Evolutionary conservation across 805 yeast species (phyloP).

Genomic region (Saccharomyces mikatae): DNA sequence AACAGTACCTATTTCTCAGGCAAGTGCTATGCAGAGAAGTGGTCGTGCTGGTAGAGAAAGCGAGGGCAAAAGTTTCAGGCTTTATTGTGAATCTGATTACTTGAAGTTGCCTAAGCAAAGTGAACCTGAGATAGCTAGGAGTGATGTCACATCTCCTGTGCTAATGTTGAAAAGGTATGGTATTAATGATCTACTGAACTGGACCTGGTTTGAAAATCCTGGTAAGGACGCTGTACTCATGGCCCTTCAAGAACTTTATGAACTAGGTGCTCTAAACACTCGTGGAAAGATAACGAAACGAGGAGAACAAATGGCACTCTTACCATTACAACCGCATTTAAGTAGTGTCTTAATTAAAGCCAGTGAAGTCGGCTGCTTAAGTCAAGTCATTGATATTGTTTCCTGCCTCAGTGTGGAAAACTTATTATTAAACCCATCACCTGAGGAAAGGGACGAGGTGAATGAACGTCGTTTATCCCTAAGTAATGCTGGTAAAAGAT

Average conservation of each 20-base stretch:
- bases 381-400: constrained; percentile 75
- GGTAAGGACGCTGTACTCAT: constrained; percentile 66
- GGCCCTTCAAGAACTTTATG: constrained; percentile 70
- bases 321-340: constrained; percentile 89
- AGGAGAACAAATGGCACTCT: constrained; percentile 79
- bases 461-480: constrained; percentile 63
- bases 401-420: constrained; percentile 92
- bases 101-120: constrained; percentile 61
- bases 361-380: constrained; percentile 43
- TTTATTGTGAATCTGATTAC: constrained; percentile 71
- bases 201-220: constrained; percentile 93
- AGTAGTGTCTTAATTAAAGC: constrained; percentile 80
- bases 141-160: constrained; percentile 78
- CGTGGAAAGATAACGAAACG: constrained; percentile 65
- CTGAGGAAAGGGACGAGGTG: constrained; percentile 76
- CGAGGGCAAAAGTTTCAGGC: constrained; percentile 79
- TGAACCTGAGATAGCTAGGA: constrained; percentile 86
- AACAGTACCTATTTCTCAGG: constrained; percentile 87
- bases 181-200: constrained; percentile 71
- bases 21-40: constrained; percentile 89
- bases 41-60: constrained; percentile 99
- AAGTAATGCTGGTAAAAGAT: constrained; percentile 60
- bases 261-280: constrained; percentile 72
- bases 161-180: constrained; percentile 76
- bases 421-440: constrained; percentile 67